These are phyloP conservation scores for Dissophora globulifera DNA, from an alignment of 192 early-diverging fungal genomes.

Conservation along the genomic window DNA sequence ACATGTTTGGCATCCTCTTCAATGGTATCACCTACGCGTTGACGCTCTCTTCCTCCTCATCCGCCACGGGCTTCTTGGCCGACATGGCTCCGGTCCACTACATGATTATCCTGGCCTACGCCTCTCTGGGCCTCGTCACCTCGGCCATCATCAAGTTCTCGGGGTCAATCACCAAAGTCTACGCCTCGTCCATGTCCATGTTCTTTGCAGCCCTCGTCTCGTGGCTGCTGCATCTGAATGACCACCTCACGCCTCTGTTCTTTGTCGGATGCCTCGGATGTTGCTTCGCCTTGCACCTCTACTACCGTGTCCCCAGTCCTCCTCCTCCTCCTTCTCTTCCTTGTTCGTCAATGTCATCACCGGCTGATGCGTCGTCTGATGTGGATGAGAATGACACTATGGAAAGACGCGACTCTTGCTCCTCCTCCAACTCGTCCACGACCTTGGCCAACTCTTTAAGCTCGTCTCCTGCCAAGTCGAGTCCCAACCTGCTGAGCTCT, in stretches of 20 bases:
- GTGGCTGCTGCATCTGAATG: constrained; percentile 37
- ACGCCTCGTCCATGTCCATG: constrained; percentile 53
- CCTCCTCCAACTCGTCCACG: constrained; percentile 21
- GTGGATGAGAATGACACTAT: constrained; percentile 3
- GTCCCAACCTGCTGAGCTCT: neutral
- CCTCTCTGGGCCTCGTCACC: constrained; percentile 47
- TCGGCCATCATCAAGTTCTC: constrained; percentile 56
- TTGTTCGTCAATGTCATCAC: neutral
- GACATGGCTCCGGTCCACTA: constrained; percentile 45
- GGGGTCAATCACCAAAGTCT: constrained; percentile 54
- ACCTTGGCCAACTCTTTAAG: constrained; percentile 8
- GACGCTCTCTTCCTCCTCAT: constrained; percentile 11
- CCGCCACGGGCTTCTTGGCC: constrained; percentile 21
- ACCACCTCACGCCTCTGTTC: constrained; percentile 39
- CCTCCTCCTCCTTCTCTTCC: neutral
- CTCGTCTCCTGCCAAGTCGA: neutral
- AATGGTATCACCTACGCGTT: constrained; percentile 52
- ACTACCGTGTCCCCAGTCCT: constrained; percentile 30
- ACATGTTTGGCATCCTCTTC: constrained; percentile 55
- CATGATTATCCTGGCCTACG: constrained; percentile 38
- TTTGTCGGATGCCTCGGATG: constrained; percentile 54
- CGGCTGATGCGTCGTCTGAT: too few species aligned
- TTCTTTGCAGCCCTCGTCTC: constrained; percentile 52
- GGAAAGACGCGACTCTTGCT: constrained; percentile 5
- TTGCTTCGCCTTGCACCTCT: constrained; percentile 46